These are phyloP conservation scores for Paragyromitra xinjiangensis DNA, from an alignment of 495 filamentous ascomycete species.

Conservation along the genomic window DNA sequence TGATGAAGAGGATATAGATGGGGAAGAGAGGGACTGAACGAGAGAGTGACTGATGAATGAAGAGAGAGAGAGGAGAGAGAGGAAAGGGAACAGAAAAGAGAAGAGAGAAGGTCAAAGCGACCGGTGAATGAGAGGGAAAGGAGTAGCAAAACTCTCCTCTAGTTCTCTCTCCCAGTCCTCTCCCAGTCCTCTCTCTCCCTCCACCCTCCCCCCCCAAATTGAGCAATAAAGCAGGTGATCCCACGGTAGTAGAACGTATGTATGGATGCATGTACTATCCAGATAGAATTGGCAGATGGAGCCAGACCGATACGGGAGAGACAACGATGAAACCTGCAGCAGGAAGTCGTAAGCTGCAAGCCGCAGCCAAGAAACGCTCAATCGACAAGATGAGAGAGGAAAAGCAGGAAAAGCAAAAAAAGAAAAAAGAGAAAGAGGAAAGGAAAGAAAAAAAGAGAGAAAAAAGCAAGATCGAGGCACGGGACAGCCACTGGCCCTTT, in stretches of 20 bases:
- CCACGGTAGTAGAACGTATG: not conserved
- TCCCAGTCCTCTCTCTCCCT: not conserved
- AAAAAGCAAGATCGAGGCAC: slow-evolving; percentile 28
- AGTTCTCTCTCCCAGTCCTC: not conserved
- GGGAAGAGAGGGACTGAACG: not conserved
- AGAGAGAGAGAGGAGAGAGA: not conserved
- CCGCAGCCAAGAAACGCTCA: not conserved
- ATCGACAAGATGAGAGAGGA: not conserved
- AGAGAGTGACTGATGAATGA: not conserved
- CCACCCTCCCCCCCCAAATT: not conserved
- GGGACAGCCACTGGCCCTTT: slow-evolving; percentile 44
- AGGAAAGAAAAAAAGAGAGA: slow-evolving; percentile 10
- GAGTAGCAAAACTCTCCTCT: not conserved
- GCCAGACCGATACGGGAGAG: not conserved
- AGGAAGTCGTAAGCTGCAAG: slow-evolving; percentile 1
- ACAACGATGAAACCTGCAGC: not conserved
- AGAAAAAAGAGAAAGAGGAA: slow-evolving; percentile 10
- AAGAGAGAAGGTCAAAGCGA: slow-evolving; percentile 3
- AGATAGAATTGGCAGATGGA: not conserved
- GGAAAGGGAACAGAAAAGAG: not conserved
- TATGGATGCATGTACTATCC: not conserved
- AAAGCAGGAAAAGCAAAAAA: not conserved
- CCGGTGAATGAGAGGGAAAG: not conserved
- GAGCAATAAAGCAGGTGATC: not conserved
- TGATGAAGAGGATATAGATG: not conserved